Conservation (phyloP, 1,139 yeast species). For the Protomyces pachydermus region DNA sequence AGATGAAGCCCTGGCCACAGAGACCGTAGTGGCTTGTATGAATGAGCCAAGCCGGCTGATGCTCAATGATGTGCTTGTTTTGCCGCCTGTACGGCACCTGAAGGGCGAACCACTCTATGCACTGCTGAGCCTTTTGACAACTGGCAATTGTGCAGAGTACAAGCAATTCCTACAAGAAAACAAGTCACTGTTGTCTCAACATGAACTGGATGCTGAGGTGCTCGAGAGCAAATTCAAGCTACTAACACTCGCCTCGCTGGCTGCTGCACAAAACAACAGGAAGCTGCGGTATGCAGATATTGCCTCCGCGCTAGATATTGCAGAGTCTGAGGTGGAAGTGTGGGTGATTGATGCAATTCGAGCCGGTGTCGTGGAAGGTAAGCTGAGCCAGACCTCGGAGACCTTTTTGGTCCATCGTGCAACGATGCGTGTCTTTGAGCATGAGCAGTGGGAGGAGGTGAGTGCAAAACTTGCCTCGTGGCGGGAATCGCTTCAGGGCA, state of each 20-base stretch:
- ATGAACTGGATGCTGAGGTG: constrained; percentile 33
- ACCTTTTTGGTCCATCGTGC: constrained; percentile 43
- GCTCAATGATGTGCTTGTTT: constrained; percentile 39
- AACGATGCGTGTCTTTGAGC: constrained; percentile 41
- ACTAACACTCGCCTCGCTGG: constrained; percentile 34
- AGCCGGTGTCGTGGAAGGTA: constrained; percentile 45
- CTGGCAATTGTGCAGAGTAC: constrained; percentile 38
- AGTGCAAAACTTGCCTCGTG: constrained; percentile 40
- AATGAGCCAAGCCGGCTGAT: constrained; percentile 35
- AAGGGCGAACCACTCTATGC: constrained; percentile 34
- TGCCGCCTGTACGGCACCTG: constrained; percentile 38
- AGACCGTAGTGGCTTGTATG: constrained; percentile 32
- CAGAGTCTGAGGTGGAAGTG: constrained; percentile 41
- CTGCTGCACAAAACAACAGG: constrained; percentile 30
- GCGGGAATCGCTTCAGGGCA: constrained; percentile 41
- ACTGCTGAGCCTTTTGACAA: constrained; percentile 38
- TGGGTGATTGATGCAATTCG: constrained; percentile 46
- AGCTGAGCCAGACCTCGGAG: constrained; percentile 43
- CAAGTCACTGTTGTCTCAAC: constrained; percentile 7
- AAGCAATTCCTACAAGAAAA: constrained; percentile 32
- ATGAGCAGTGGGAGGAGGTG: constrained; percentile 42
- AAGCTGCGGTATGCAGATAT: constrained; percentile 40
- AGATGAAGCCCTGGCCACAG: constrained; percentile 28
- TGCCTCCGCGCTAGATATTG: constrained; percentile 39
- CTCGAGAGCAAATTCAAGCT: constrained; percentile 35